Base-by-base conservation (phyloP, 805 yeast genomes). In the Cyberlindnera veronae region DNA sequence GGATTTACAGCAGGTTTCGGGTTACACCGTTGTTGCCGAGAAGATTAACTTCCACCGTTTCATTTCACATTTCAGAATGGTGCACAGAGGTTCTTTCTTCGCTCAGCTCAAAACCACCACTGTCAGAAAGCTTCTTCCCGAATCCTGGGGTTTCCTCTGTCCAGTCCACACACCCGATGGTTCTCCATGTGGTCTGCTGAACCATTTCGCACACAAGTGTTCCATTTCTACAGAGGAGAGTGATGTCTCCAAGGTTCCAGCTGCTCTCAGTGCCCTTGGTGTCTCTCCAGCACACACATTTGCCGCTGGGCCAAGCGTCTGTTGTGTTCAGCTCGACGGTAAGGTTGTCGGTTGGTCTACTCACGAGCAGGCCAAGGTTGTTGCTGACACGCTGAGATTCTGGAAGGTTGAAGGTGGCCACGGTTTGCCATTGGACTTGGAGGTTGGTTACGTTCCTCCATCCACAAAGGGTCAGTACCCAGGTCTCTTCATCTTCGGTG, bases 131-230 rank as follows among this genome's bases (percentile, higher is more conserved):
- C 71, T 93, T 55, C 74, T 93, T 43, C 99, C 99, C 1, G 99
- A 93, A 64, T 86, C 96, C 1, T 93, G 99, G 99, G 99, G 99
- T 3, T 93, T 93, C 76, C 68, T 93, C 54, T 93, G 99, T 68
- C 99, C 99, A 11, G 99, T 93, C 18, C 99, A 93, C 65, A 93
- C 99, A 12, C 99, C 99, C 6, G 99, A 93, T 83, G 99, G 99
- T 55, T 85, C 98, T 37, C 99, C 99, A 16, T 93, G 99, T 80
- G 99, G 99, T 71, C 73, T 93, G 62, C 71, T 93, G 58, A 93
- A 93, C 67, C 99, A 93, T 74, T 81, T 93, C 69, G 84, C 98
- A 9, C 97, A 93, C 68, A 89, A 87, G 65, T 93, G 99, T 74
- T 73, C 75, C 54, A 84, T 93, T 45, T 79, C 96, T 6, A 90